Evolutionary conservation across 179 eudicot genomes (phyloP), one percentile per base, ranked within the genome.

Genomic region (Pouteria campechiana): DNA sequence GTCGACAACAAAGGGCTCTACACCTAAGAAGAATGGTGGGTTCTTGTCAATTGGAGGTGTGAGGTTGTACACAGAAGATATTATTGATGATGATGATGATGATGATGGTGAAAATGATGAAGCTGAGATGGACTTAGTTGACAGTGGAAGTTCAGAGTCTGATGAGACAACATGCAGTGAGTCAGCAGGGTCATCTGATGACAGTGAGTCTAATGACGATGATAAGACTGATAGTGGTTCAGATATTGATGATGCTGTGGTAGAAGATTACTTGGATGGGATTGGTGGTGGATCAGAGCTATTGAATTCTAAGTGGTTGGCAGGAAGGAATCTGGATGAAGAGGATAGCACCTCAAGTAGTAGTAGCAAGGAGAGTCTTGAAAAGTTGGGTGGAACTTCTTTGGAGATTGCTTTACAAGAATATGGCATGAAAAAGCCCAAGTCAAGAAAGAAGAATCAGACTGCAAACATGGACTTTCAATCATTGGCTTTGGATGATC

Each of bases 221-320:
- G 72, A 61, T 47, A 36, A 59, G 34, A 60, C 40, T 5, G 75
- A 65, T 11, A 72, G 75, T 54, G 81, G 54, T 50, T 81, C 93
- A 37, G 92, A 83, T 44, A 46, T 90, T 46, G 96, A 90, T 47
- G 96, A 82, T n/a, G 96, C 77, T 37, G 47, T 87, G 30, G 94
- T 88, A 67, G 63, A 62, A 44, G 98, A 90, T 73, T 90, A 90
- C 57, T 53, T 79, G 49, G 74, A 82, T 45, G 92, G 96, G 35
- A 82, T 82, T 39, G 94, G 96, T 41, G 92, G 92, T 32, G 53
- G 42, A 56, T 61, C 50, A 29, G 45, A 70, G 52, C 32, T 77
- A 41, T 61, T 87, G 20, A 73, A 87, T 39, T 61, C 81, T 55
- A 60, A 74, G 65, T 66, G 67, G 69, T 50, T 81, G 65, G 63